These are phyloP conservation scores for Cystoisospora suis DNA, from an alignment of 169 alveolate species.

Conservation along the genomic window DNA sequence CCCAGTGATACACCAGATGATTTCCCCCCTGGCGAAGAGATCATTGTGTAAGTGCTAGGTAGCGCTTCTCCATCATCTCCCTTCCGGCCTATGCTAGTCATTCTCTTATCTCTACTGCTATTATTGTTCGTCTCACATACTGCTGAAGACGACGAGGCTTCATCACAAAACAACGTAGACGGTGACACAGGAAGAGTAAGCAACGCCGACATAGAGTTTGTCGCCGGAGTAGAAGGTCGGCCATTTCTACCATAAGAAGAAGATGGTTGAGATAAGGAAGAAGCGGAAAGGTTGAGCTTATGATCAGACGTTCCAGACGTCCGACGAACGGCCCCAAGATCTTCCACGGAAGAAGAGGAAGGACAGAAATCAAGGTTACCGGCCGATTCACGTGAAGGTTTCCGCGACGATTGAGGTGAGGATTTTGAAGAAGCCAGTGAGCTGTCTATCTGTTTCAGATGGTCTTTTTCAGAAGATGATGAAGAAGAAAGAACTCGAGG, in stretches of 20 bases:
- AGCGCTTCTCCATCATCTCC: too few relatives aligned
- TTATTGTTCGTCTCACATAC: too few relatives aligned
- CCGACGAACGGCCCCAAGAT: not conserved
- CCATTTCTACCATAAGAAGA: not conserved
- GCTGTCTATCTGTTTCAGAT: too few relatives aligned
- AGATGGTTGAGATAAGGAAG: not conserved
- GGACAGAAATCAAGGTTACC: not conserved
- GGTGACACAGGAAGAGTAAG: not conserved
- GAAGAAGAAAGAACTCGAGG: too few relatives aligned
- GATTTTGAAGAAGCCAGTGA: not conserved
- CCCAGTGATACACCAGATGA: not conserved
- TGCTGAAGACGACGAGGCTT: too few relatives aligned
- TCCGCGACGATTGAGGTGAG: not conserved
- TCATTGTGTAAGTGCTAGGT: too few relatives aligned
- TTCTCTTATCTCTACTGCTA: too few relatives aligned
- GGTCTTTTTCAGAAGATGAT: too few relatives aligned
- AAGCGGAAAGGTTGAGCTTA: not conserved
- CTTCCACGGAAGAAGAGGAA: not conserved
- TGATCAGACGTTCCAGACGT: not conserved
- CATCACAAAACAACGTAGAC: too few relatives aligned
- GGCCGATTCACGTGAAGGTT: not conserved
- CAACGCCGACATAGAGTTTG: not conserved
- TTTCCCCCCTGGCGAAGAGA: too few relatives aligned
- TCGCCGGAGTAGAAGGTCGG: too few relatives aligned
- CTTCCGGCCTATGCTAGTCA: too few relatives aligned